These are phyloP conservation scores for Mycosphaerella sp. DNA, from an alignment of 2,329 filamentous ascomycete genomes.

Conservation along the genomic window DNA sequence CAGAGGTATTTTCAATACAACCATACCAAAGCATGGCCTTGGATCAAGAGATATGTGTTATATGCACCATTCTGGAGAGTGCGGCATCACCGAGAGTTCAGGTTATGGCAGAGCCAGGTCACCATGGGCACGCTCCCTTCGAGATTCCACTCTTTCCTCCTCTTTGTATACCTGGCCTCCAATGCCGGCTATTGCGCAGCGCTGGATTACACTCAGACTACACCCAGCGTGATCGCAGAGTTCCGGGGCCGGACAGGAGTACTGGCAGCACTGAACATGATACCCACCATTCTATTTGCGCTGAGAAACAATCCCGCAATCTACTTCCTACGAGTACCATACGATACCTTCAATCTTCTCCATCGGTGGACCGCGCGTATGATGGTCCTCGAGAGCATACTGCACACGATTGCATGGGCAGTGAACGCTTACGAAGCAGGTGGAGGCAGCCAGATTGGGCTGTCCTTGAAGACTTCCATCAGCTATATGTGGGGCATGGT, in stretches of 20 bases:
- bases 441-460: slow-evolving; percentile 54
- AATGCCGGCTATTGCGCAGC: slow-evolving; percentile 73
- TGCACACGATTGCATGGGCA: slow-evolving; percentile 68
- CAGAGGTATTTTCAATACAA: slow-evolving; percentile 46
- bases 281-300: slow-evolving; percentile 80
- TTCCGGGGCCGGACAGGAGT: slow-evolving; percentile 80
- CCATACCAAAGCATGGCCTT: slow-evolving; percentile 46
- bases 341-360: slow-evolving; percentile 91
- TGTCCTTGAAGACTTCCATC: slow-evolving; percentile 50
- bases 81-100: slow-evolving; percentile 59
- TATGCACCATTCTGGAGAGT: slow-evolving; percentile 67
- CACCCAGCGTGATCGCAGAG: slow-evolving; percentile 62
- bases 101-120: slow-evolving; percentile 47
- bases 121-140: slow-evolving; percentile 68
- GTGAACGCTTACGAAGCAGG: slow-evolving; percentile 57
- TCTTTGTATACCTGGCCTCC: slow-evolving; percentile 60
- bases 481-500: slow-evolving; percentile 63
- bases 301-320: slow-evolving; percentile 93
- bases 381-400: slow-evolving; percentile 59
- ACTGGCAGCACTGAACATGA: slow-evolving; percentile 81
- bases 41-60: slow-evolving; percentile 57
- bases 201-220: slow-evolving; percentile 48
- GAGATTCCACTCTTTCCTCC: slow-evolving; percentile 66
- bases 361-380: slow-evolving; percentile 79
- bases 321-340: slow-evolving; percentile 72